These are phyloP conservation scores for Paecilomyces dactylethromorphus DNA, from an alignment of 2,329 filamentous ascomycete genomes.

Conservation along the genomic window DNA sequence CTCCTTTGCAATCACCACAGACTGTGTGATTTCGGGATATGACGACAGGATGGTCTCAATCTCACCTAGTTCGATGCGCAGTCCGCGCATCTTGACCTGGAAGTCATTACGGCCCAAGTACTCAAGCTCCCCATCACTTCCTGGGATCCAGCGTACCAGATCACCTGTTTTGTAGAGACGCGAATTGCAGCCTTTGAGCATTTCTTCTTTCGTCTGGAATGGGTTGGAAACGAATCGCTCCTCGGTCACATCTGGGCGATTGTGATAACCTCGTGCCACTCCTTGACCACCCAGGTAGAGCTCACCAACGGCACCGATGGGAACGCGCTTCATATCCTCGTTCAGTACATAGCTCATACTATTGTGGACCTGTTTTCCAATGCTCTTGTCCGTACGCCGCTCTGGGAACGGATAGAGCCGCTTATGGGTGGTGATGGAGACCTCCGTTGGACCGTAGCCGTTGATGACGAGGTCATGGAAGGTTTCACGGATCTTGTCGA, in stretches of 20 bases:
- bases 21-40: neutral
- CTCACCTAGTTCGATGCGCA: slow-evolving; percentile 49
- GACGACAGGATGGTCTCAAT: slow-evolving; percentile 19
- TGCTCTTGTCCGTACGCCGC: slow-evolving; percentile 17
- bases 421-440: slow-evolving; percentile 4
- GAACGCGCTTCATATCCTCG: slow-evolving; percentile 56
- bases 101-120: slow-evolving; percentile 50
- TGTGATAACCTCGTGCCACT: slow-evolving; percentile 64
- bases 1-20: neutral
- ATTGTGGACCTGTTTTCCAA: slow-evolving; percentile 58
- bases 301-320: slow-evolving; percentile 56
- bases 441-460: slow-evolving; percentile 13
- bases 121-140: slow-evolving; percentile 54
- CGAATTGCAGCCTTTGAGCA: neutral
- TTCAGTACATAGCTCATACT: slow-evolving; percentile 63
- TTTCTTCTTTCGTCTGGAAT: neutral
- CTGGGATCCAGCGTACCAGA: slow-evolving; percentile 53
- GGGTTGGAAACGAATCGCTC: slow-evolving; percentile 56
- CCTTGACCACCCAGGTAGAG: slow-evolving; percentile 58
- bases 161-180: slow-evolving; percentile 66
- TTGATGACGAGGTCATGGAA: slow-evolving; percentile 5
- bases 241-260: slow-evolving; percentile 62
- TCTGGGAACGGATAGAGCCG: neutral
- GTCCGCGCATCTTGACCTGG: slow-evolving; percentile 56
- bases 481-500: neutral